Conservation (phyloP, 2,329 filamentous ascomycete species). For the Microdochium bolleyi region DNA sequence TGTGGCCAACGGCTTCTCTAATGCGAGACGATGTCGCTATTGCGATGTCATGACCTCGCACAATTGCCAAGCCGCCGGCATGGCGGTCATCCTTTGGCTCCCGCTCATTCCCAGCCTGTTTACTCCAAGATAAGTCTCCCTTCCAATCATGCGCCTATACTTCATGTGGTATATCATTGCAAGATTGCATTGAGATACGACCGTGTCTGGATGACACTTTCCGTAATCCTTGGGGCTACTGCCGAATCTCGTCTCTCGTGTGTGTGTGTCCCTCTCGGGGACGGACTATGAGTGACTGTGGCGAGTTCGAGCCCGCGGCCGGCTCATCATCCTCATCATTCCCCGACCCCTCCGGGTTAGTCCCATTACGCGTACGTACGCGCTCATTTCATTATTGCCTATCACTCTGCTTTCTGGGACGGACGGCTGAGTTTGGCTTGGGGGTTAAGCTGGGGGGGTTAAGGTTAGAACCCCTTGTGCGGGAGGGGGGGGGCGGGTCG, state of each 20-base stretch:
- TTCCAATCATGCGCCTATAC: background rate
- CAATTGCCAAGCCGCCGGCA: background rate
- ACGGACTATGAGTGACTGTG: background rate
- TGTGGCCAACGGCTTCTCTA: background rate
- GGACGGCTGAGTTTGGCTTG: background rate
- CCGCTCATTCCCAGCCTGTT: background rate
- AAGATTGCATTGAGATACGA: background rate
- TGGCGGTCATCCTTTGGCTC: background rate
- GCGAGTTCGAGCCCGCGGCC: background rate
- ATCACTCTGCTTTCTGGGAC: background rate
- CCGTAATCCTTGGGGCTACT: background rate
- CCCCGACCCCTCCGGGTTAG: background rate
- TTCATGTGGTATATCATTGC: background rate
- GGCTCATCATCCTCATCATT: background rate
- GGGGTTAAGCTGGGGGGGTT: background rate
- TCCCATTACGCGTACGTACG: background rate
- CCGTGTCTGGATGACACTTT: background rate
- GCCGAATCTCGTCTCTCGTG: background rate
- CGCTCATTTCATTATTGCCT: background rate
- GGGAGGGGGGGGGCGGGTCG: too few relatives aligned
- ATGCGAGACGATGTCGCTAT: background rate
- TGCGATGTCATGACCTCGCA: background rate
- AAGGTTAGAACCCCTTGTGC: too few relatives aligned
- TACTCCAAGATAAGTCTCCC: background rate
- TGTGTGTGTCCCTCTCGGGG: background rate